Percentiles rank a stretch among this genome's conserved stretches.
phyloP scores from a whole-genome alignment of 495 filamentous ascomycete genomes.

The Daldinia concentrica region DNA sequence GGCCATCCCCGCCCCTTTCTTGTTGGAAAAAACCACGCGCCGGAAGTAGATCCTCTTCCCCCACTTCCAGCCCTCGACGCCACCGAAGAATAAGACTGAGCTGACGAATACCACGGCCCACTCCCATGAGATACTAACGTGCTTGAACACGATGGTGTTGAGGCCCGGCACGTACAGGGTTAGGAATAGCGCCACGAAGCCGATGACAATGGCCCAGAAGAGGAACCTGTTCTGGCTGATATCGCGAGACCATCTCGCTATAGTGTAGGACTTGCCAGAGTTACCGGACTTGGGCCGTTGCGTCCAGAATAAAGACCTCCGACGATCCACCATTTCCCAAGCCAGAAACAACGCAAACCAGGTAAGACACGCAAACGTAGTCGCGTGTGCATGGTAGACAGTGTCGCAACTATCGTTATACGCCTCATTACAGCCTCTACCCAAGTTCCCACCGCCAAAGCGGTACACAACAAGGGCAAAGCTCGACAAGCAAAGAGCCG shows the following conservation, averaged over 20 bases:
- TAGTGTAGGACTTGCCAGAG: conserved; percentile 46
- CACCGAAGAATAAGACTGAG: conserved; percentile 68
- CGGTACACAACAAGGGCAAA: conserved; percentile 73
- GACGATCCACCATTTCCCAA: conserved; percentile 77
- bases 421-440: conserved; percentile 67
- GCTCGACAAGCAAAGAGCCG: conserved; percentile 69
- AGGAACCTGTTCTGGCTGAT: conserved; percentile 78
- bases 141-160: conserved; percentile 75
- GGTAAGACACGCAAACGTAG: conserved; percentile 75
- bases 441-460: conserved; percentile 73
- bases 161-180: conserved; percentile 77
- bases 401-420: conserved; percentile 66
- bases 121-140: conserved; percentile 76
- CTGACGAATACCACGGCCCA: conserved; percentile 72
- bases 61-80: conserved; percentile 75
- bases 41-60: conserved; percentile 62
- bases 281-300: conserved; percentile 45
- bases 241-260: conserved; percentile 62
- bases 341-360: conserved; percentile 80
- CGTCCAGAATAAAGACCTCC: conserved; percentile 74
- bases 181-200: conserved; percentile 76
- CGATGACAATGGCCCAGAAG: conserved; percentile 73
- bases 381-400: conserved; percentile 75
- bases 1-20: conserved; percentile 1
- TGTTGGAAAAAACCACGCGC: conserved; percentile 39